phyloP scores from a whole-genome alignment of 441 rosid genomes.

The Erysimum pusillum region DNA sequence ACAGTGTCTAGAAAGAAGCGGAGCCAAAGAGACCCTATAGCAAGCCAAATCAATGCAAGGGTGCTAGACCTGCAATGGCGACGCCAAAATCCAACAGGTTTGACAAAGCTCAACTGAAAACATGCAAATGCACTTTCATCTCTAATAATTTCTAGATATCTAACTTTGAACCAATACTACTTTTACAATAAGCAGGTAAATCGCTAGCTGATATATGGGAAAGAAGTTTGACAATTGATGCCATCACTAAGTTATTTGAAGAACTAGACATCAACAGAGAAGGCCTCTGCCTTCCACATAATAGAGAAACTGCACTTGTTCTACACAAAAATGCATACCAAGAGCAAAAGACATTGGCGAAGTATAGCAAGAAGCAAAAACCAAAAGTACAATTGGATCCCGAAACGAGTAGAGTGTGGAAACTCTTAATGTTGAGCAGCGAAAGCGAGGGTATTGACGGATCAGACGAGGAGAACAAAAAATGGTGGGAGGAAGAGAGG shows the following conservation, averaged over 20 bases:
- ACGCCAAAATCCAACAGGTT: constrained; percentile 24
- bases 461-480: constrained; percentile 54
- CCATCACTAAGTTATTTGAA: constrained; percentile 48
- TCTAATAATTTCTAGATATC: not conserved
- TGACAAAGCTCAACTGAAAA: not conserved
- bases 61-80: constrained; percentile 46
- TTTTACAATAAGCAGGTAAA: constrained; percentile 58
- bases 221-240: constrained; percentile 43
- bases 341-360: constrained; percentile 46
- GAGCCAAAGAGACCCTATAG: constrained; percentile 48
- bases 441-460: constrained; percentile 67
- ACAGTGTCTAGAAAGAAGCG: constrained; percentile 62
- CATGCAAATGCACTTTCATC: constrained; percentile 9
- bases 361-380: constrained; percentile 9
- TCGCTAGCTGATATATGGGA: constrained; percentile 46
- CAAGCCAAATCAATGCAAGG: constrained; percentile 34
- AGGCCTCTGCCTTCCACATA: constrained; percentile 11
- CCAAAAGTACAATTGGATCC: constrained; percentile 62
- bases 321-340: constrained; percentile 47
- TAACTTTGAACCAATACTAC: not conserved
- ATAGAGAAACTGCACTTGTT: constrained; percentile 58
- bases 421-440: constrained; percentile 56
- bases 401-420: constrained; percentile 67
- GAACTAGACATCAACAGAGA: constrained; percentile 56
- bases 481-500: constrained; percentile 70